phyloP scores from a whole-genome alignment of 2,329 filamentous ascomycete genomes.

The Westerdykella sp. region DNA sequence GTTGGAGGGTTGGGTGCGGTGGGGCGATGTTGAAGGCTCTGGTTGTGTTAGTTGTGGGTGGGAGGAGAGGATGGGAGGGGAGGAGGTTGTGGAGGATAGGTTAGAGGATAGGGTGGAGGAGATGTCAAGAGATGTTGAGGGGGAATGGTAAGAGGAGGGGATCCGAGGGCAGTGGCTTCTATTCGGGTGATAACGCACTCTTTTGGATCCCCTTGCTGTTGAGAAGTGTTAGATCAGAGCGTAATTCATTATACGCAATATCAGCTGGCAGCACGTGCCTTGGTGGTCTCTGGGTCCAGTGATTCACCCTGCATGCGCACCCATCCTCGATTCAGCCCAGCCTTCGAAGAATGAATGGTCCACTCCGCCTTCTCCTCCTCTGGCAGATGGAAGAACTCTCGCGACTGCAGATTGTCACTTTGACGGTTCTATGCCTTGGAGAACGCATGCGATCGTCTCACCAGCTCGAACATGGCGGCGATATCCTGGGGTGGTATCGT shows the following conservation, averaged over 20 bases:
- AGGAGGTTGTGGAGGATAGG: slow-evolving; percentile 4
- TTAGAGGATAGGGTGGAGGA: background rate
- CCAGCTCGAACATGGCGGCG: slow-evolving; percentile 66
- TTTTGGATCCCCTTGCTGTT: slow-evolving; percentile 72
- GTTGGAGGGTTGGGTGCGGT: slow-evolving; percentile 62
- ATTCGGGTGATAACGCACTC: slow-evolving; percentile 52
- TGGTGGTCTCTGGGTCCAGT: slow-evolving; percentile 75
- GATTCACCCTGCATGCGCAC: slow-evolving; percentile 81
- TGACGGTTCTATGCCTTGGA: background rate
- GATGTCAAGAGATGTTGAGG: background rate
- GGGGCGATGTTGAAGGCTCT: slow-evolving; percentile 91
- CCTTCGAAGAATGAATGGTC: slow-evolving; percentile 59
- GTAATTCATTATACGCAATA: background rate
- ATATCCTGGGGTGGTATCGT: slow-evolving; percentile 63
- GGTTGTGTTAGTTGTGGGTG: background rate
- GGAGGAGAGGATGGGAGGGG: background rate
- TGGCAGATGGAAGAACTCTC: slow-evolving; percentile 65
- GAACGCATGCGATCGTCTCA: slow-evolving; percentile 35
- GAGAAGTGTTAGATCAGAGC: background rate
- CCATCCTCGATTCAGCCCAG: slow-evolving; percentile 76
- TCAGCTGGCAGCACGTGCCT: slow-evolving; percentile 43
- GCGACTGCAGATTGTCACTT: slow-evolving; percentile 48
- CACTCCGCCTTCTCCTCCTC: slow-evolving; percentile 66
- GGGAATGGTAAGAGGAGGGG: background rate
- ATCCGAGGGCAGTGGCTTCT: too few relatives aligned